These are phyloP conservation scores for Cardamine resedifolia DNA, from an alignment of 345 rosid genomes.

Conservation along the genomic window DNA sequence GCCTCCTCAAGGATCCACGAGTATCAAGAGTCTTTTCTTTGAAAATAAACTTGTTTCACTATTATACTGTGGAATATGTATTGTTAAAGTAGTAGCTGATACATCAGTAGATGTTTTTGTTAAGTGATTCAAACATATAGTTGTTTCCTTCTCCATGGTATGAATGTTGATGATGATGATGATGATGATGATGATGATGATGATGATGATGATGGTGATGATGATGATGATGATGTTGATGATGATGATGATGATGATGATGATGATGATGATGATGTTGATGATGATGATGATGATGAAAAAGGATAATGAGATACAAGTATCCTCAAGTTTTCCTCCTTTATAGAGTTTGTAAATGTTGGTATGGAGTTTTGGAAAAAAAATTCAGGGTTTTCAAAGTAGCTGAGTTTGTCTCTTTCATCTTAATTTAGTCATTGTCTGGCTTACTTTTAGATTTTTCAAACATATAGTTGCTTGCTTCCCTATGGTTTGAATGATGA, in stretches of 20 bases:
- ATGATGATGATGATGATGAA: conserved; percentile 12
- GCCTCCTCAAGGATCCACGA: background rate
- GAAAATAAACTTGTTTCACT: background rate
- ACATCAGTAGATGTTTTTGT: background rate
- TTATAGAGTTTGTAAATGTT: background rate
- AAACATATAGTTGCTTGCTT: background rate
- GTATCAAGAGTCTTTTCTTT: no score
- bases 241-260: conserved; percentile 20
- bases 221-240: conserved; percentile 15
- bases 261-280: no score
- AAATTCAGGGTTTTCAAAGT: background rate
- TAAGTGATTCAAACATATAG: background rate
- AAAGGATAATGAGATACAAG: conserved; percentile 3
- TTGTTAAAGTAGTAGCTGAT: background rate
- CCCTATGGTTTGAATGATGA: background rate
- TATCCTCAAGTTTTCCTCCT: background rate
- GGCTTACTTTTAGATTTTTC: background rate
- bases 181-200: conserved; percentile 18
- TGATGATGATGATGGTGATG: conserved; percentile 14
- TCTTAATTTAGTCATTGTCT: background rate
- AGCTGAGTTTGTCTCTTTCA: background rate
- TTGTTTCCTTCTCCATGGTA: background rate
- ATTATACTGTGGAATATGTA: background rate
- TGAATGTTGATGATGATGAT: conserved; percentile 12
- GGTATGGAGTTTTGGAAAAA: background rate